Base-by-base conservation (phyloP, 202 grass and related monocot species). In the Setaria viridis region DNA sequence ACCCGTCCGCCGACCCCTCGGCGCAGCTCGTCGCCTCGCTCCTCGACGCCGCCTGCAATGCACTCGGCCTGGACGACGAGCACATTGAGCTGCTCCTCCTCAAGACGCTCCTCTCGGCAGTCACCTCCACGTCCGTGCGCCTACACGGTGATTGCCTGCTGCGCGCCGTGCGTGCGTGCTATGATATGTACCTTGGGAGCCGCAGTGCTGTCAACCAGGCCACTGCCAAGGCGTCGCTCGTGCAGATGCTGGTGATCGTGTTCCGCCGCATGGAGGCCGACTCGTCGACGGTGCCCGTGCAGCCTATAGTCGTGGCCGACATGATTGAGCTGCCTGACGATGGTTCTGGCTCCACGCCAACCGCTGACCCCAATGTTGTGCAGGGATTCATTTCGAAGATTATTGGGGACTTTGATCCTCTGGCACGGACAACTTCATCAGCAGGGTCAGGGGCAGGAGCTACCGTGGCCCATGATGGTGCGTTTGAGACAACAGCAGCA, bases 181-280 rank as follows among this genome's bases (percentile, higher is more conserved):
- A 99, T 9, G 97, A 99, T 60, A 90, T 99, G 80, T 97, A 99
- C 86, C 78, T 99, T 9, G 92, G 90, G 12, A 94, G 91, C 74
- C 94, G 91, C 48, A 99, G 91, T 34, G 43, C 80, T 9, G 94
- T 99, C 49, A 96, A 97, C 57, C 97, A 99, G 89, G 91, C 92
- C 80, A 99, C 97, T 47, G 97, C 97, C 63, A 99, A 99, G 90
- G 97, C 97, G 9, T 99, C 97, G 20, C 94, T 99, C 35, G 93
- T 97, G 80, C 97, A 97, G 90, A 99, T 99, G 97, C 85, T 99
- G 37, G 97, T 99, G 16, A 99, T 99, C 10, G 94, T 99, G 6
- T 99, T 99, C 88, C 91, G 94, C 29, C 85, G 97, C 32, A 99
- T 99, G 94, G 97, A 97, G 89, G 97, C 94, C 3, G 97, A 99